phyloP scores from a whole-genome alignment of 2,329 filamentous ascomycete genomes.

The Aphanocladium album region DNA sequence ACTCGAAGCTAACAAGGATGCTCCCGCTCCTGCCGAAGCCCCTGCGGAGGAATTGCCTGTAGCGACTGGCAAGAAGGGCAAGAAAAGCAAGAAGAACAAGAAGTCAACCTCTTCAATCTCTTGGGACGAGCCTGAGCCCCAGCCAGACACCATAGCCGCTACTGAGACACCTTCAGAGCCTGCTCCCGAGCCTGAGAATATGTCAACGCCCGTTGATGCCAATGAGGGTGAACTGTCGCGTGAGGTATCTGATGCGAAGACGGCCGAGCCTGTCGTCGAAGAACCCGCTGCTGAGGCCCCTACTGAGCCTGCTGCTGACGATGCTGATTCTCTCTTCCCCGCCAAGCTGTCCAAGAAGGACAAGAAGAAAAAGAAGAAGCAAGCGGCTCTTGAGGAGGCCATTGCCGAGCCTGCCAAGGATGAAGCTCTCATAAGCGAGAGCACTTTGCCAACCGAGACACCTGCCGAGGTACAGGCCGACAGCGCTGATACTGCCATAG shows the following conservation, averaged over 20 bases:
- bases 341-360: slow-evolving; percentile 30
- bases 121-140: neutral
- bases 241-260: neutral
- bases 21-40: neutral
- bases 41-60: neutral
- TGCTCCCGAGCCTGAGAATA: neutral
- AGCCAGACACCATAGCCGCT: neutral
- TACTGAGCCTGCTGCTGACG: neutral
- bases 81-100: slow-evolving; percentile 29
- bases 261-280: slow-evolving; percentile 10
- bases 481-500: neutral
- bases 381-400: slow-evolving; percentile 19
- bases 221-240: neutral
- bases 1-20: slow-evolving; percentile 24
- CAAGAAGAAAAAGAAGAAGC: slow-evolving; percentile 31
- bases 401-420: neutral
- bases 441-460: neutral
- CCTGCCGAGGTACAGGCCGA: neutral
- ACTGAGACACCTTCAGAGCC: neutral
- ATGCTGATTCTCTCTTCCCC: slow-evolving; percentile 12
- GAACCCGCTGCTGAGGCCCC: neutral
- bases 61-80: slow-evolving; percentile 17
- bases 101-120: neutral
- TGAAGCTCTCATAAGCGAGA: slow-evolving; percentile 16
- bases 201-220: slow-evolving; percentile 17